These are phyloP conservation scores for Ustilago trichophora DNA, from an alignment of 1,284 basidiomycete genomes.

Conservation along the genomic window DNA sequence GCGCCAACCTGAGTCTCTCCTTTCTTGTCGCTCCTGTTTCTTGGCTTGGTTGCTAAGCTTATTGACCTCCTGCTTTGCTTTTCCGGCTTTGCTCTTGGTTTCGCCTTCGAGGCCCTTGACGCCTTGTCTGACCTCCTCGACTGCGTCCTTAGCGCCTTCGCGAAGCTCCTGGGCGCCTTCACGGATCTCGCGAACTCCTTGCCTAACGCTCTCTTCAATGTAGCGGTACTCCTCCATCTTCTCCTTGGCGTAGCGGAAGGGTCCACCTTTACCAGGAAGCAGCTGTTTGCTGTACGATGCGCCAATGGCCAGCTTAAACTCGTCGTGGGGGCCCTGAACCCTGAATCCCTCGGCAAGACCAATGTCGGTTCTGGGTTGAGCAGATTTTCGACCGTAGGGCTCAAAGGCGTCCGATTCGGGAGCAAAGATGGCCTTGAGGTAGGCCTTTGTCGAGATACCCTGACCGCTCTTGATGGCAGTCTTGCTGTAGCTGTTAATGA, in stretches of 20 bases:
- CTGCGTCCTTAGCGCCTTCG: constrained; percentile 37
- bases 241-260: constrained; percentile 62
- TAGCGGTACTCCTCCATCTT: constrained; percentile 65
- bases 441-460: constrained; percentile 67
- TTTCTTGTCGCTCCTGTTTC: constrained; percentile 66
- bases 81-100: constrained; percentile 40
- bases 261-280: constrained; percentile 66
- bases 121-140: constrained; percentile 36
- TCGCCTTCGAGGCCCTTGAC: constrained; percentile 43
- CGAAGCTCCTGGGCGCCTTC: constrained; percentile 23
- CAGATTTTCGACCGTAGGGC: constrained; percentile 66
- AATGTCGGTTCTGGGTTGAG: constrained; percentile 57
- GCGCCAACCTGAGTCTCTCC: constrained; percentile 68
- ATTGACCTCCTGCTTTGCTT: constrained; percentile 58
- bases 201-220: constrained; percentile 37
- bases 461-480: constrained; percentile 44
- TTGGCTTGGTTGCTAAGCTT: constrained; percentile 53
- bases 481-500: constrained; percentile 66
- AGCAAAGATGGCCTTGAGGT: constrained; percentile 69
- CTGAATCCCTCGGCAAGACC: constrained; percentile 38
- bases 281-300: constrained; percentile 68
- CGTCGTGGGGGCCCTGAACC: constrained; percentile 67
- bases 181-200: constrained; percentile 22
- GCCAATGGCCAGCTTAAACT: constrained; percentile 69
- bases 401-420: constrained; percentile 49